phyloP scores from a whole-genome alignment of 164 flowering plant species.

The Aristolochia fimbriata region DNA sequence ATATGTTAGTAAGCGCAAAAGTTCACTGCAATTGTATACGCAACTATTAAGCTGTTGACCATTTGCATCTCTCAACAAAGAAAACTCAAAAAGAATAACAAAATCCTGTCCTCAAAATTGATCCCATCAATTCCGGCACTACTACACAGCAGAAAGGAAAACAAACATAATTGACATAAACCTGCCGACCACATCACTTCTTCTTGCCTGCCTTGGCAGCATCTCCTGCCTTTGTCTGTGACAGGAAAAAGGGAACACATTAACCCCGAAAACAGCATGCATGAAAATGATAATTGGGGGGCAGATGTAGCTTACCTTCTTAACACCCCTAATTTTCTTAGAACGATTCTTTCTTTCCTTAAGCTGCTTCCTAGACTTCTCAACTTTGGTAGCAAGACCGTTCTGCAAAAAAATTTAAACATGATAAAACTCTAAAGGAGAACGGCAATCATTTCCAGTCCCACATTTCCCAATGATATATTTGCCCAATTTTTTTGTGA shows the following conservation, averaged over 20 bases:
- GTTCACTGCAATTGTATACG: too few relatives aligned
- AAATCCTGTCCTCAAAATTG: too few relatives aligned
- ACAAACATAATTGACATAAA: too few relatives aligned
- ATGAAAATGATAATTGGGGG: neutral
- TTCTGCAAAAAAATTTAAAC: constrained; percentile 13
- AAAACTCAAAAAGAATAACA: too few relatives aligned
- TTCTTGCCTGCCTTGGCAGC: constrained; percentile 53
- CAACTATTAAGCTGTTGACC: too few relatives aligned
- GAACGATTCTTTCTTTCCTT: constrained; percentile 30
- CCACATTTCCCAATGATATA: too few relatives aligned
- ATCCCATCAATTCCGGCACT: too few relatives aligned
- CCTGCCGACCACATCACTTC: constrained; percentile 28
- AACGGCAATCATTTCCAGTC: too few relatives aligned
- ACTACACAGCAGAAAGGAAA: too few relatives aligned
- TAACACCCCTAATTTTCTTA: constrained; percentile 23
- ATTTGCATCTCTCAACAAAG: too few relatives aligned
- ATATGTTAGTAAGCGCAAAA: too few relatives aligned
- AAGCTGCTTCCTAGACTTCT: constrained; percentile 25
- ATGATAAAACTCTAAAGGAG: neutral
- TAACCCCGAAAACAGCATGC: neutral
- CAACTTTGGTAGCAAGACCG: constrained; percentile 25
- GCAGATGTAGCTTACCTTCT: constrained; percentile 14
- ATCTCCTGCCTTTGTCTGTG: constrained; percentile 54
- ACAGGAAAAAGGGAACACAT: neutral
- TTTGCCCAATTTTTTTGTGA: too few relatives aligned